Evolutionary conservation across 1,139 yeast genomes (phyloP).

Genomic region (Kodamaea alishanica): DNA sequence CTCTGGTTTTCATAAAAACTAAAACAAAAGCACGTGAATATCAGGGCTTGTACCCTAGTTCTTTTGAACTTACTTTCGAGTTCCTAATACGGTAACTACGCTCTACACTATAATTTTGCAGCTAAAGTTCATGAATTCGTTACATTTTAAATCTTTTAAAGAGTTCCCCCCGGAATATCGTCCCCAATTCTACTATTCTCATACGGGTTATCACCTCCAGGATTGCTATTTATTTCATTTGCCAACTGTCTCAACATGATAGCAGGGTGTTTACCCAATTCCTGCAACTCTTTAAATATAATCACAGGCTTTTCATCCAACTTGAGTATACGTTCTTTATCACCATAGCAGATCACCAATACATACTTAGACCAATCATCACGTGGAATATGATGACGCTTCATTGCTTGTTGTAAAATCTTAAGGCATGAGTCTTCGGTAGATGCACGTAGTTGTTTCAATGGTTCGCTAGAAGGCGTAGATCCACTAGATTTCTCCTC

Average conservation of each 20-base stretch:
- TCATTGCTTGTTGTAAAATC: constrained; percentile 85
- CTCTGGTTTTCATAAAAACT: no score
- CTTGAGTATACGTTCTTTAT: constrained; percentile 79
- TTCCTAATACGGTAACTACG: no score
- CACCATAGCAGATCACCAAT: constrained; percentile 85
- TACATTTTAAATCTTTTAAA: constrained; percentile 19
- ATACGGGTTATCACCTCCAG: constrained; percentile 19
- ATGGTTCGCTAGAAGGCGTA: constrained; percentile 50
- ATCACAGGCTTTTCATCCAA: constrained; percentile 85
- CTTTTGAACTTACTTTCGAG: background rate
- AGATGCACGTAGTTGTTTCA: constrained; percentile 81
- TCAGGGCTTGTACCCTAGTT: constrained; percentile 8
- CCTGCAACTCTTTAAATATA: constrained; percentile 84
- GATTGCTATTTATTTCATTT: constrained; percentile 30
- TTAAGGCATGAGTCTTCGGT: constrained; percentile 91
- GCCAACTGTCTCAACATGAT: constrained; percentile 89
- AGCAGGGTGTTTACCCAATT: constrained; percentile 84
- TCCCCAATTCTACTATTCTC: constrained; percentile 45
- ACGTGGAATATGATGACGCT: constrained; percentile 72
- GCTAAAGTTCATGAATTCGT: constrained; percentile 3
- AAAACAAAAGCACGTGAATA: background rate
- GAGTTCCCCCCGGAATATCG: constrained; percentile 55
- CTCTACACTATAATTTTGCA: background rate
- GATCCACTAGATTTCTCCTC: constrained; percentile 6
- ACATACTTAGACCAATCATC: constrained; percentile 90